These are phyloP conservation scores for Fusarium floridanum DNA, from an alignment of 2,329 filamentous ascomycete genomes.

Conservation along the genomic window DNA sequence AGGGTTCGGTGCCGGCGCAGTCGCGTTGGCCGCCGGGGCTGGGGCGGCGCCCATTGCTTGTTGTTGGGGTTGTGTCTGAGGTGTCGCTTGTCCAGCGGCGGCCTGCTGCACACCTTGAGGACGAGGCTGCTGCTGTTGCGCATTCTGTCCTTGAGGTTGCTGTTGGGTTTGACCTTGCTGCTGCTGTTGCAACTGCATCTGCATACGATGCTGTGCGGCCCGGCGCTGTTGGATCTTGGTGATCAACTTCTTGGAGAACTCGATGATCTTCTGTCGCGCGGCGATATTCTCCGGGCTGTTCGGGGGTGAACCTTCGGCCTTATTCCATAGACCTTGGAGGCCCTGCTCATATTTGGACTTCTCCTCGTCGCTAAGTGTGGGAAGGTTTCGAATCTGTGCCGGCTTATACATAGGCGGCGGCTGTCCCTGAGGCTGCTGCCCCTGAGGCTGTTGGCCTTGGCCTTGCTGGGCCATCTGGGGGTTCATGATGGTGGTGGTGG, in stretches of 20 bases:
- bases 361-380: slow-evolving; percentile 66
- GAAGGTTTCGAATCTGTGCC: slow-evolving; percentile 64
- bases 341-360: slow-evolving; percentile 71
- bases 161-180: slow-evolving; percentile 45
- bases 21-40: slow-evolving; percentile 21
- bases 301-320: slow-evolving; percentile 61
- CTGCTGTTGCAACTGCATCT: slow-evolving; percentile 46
- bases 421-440: slow-evolving; percentile 40
- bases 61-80: slow-evolving; percentile 40
- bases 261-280: slow-evolving; percentile 69
- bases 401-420: slow-evolving; percentile 62
- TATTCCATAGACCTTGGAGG: slow-evolving; percentile 65
- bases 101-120: slow-evolving; percentile 39
- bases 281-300: slow-evolving; percentile 63
- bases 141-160: slow-evolving; percentile 39
- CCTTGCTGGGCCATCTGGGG: slow-evolving; percentile 44
- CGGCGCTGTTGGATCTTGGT: slow-evolving; percentile 62
- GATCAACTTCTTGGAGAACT: slow-evolving; percentile 71
- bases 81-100: slow-evolving; percentile 29
- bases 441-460: slow-evolving; percentile 43
- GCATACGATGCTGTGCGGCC: slow-evolving; percentile 52
- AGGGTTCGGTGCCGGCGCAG: slow-evolving; percentile 35
- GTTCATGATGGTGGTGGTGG: slow-evolving; percentile 38
- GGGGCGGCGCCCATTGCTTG: slow-evolving; percentile 22
- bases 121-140: slow-evolving; percentile 45